Conservation (phyloP, 345 rosid species). For the Kernera saxatilis region DNA sequence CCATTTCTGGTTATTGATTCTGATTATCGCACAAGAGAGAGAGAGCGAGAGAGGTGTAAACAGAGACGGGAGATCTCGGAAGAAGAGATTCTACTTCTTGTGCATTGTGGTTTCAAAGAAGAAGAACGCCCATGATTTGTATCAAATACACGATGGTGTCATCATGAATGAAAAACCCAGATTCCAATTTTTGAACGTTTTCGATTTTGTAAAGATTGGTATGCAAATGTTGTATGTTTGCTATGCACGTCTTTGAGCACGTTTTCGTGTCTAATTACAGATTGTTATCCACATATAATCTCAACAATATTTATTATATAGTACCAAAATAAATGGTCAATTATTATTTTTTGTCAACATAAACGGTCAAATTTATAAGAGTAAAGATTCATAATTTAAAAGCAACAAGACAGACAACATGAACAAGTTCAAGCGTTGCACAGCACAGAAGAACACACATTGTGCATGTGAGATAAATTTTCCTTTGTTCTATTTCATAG, state of each 20-base stretch:
- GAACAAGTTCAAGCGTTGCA: conserved; percentile 21
- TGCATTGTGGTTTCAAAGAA: conserved; percentile 1
- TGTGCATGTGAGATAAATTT: conserved; percentile 34
- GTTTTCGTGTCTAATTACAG: conserved; percentile 13
- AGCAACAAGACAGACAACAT: conserved; percentile 2
- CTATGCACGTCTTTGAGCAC: conserved; percentile 30
- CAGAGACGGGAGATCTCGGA: neutral
- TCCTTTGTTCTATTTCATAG: neutral
- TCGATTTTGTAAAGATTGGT: neutral
- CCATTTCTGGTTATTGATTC: conserved; percentile 22
- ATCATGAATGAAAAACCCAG: neutral
- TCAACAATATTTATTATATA: neutral
- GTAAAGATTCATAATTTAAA: neutral
- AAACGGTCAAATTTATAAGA: neutral
- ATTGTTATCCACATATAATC: neutral
- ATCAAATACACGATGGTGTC: neutral
- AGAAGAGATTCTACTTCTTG: neutral
- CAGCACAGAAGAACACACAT: conserved; percentile 35
- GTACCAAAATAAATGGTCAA: neutral
- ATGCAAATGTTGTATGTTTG: conserved; percentile 11
- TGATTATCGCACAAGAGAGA: neutral
- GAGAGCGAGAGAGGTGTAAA: neutral
- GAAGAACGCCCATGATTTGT: neutral
- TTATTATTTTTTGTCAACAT: too few relatives aligned
- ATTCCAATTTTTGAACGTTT: neutral